phyloP scores from a whole-genome alignment of 257 asterid species.

The Jacaranda copaia region DNA sequence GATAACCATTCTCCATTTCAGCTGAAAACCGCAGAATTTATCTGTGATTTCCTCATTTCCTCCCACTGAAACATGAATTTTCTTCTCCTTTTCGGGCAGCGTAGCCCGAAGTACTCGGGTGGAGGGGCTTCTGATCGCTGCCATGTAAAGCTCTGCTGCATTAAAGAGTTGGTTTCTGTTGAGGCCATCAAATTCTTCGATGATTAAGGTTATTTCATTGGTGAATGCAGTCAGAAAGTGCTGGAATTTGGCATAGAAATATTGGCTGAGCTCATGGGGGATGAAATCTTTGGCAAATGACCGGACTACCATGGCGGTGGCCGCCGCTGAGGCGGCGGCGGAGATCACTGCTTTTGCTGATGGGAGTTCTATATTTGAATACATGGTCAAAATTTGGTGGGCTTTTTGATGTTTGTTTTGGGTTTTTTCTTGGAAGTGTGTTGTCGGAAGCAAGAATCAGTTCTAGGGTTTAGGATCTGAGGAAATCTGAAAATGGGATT shows the following conservation, averaged over 20 bases:
- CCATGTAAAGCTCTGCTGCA: slow-evolving; percentile 53
- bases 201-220: slow-evolving; percentile 45
- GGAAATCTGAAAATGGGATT: not conserved
- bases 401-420: not conserved
- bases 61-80: slow-evolving; percentile 43
- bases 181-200: slow-evolving; percentile 61
- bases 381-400: not conserved
- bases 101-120: slow-evolving; percentile 40
- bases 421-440: too few species aligned
- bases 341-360: slow-evolving; percentile 46
- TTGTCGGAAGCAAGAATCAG: too few species aligned
- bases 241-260: slow-evolving; percentile 20
- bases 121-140: slow-evolving; percentile 39
- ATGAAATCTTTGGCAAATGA: slow-evolving; percentile 45
- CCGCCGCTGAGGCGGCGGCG: slow-evolving; percentile 55
- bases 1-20: slow-evolving; percentile 50
- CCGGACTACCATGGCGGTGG: slow-evolving; percentile 55
- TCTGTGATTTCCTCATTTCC: slow-evolving; percentile 46
- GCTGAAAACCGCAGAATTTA: slow-evolving; percentile 36
- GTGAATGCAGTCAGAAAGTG: slow-evolving; percentile 35
- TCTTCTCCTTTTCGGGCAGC: slow-evolving; percentile 51
- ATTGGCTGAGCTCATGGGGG: slow-evolving; percentile 47
- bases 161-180: slow-evolving; percentile 48
- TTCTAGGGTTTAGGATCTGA: too few species aligned
- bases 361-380: slow-evolving; percentile 31